Conservation (phyloP, 495 filamentous ascomycete species). For the Tuber brumale region DNA sequence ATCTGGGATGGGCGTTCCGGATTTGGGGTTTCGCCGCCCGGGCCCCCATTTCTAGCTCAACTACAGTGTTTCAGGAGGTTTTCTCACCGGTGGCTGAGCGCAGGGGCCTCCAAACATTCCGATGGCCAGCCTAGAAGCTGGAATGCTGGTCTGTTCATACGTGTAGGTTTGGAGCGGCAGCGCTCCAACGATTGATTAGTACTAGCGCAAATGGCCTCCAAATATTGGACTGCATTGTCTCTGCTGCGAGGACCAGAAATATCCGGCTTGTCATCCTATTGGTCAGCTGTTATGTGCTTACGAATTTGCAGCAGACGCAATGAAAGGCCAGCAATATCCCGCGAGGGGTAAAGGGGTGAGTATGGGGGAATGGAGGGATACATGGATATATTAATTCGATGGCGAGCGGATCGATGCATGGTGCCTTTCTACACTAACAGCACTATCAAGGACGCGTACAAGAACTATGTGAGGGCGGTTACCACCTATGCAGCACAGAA, state of each 20-base stretch:
- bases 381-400: constrained; percentile 45
- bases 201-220: constrained; percentile 60
- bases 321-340: background rate
- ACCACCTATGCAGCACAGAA: constrained; percentile 50
- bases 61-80: constrained; percentile 33
- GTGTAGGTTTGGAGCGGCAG: constrained; percentile 54
- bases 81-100: background rate
- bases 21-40: constrained; percentile 68
- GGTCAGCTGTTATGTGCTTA: constrained; percentile 46
- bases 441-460: constrained; percentile 48
- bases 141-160: background rate
- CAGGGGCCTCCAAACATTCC: background rate
- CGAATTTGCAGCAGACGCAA: background rate
- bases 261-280: constrained; percentile 53
- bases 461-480: constrained; percentile 53
- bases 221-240: constrained; percentile 61
- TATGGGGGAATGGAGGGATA: constrained; percentile 52
- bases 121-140: background rate
- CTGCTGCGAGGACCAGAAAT: constrained; percentile 52
- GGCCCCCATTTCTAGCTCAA: constrained; percentile 48
- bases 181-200: constrained; percentile 60
- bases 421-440: constrained; percentile 47
- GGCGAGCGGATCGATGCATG: constrained; percentile 42
- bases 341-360: constrained; percentile 41
- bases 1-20: constrained; percentile 61